phyloP scores from a whole-genome alignment of 2,329 filamentous ascomycete species.

The Paraphoma sp. region DNA sequence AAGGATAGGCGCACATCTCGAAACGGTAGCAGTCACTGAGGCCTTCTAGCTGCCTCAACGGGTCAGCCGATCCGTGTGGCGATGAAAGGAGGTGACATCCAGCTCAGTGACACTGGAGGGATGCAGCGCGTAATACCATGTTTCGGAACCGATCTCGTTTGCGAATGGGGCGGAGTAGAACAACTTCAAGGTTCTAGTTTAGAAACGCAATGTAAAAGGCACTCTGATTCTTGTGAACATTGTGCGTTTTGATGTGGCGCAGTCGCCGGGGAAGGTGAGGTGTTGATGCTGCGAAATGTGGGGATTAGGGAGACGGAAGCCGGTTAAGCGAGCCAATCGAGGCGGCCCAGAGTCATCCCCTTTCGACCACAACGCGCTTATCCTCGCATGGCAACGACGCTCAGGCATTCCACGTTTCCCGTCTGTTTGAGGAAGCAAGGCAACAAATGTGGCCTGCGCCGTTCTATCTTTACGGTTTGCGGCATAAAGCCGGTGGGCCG shows the following conservation, averaged over 20 bases:
- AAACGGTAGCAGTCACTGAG: slow-evolving; percentile 23
- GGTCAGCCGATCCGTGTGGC: slow-evolving; percentile 15
- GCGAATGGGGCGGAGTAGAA: slow-evolving; percentile 25
- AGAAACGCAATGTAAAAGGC: slow-evolving; percentile 20
- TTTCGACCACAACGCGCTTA: slow-evolving; percentile 13
- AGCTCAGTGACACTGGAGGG: neutral
- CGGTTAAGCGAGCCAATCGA: slow-evolving; percentile 12
- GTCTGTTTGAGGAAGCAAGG: slow-evolving; percentile 20
- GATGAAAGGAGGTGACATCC: slow-evolving; percentile 14
- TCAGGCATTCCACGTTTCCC: slow-evolving; percentile 29
- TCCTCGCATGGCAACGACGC: slow-evolving; percentile 1
- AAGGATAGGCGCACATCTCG: slow-evolving; percentile 23
- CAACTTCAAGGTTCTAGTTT: slow-evolving; percentile 16
- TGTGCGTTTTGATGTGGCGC: slow-evolving; percentile 30
- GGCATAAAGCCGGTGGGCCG: slow-evolving; percentile 11
- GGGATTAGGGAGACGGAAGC: neutral
- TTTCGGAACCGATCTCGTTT: slow-evolving; percentile 24
- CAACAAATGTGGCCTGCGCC: neutral
- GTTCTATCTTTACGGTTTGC: slow-evolving; percentile 6
- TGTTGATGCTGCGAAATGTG: slow-evolving; percentile 1
- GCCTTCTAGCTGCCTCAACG: slow-evolving; percentile 17
- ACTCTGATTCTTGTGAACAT: slow-evolving; percentile 13
- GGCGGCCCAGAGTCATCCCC: slow-evolving; percentile 7
- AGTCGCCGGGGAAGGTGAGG: neutral
- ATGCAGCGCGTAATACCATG: slow-evolving; percentile 12